Conservation (phyloP, 768 basidiomycete species). For the Cystofilobasidium capitatum region DNA sequence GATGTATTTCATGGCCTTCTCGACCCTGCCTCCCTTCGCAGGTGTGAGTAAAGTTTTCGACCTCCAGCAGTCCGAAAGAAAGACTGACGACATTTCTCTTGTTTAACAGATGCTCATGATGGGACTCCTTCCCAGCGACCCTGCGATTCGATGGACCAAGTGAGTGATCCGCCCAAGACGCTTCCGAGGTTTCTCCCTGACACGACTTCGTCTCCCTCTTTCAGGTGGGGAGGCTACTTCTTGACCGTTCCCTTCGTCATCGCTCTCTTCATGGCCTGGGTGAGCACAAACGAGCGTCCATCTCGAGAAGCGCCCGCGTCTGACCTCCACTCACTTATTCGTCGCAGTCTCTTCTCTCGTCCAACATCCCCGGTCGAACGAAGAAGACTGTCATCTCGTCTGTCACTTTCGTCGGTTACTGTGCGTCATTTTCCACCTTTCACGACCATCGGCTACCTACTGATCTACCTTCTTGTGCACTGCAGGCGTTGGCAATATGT, state of each 20-base stretch:
- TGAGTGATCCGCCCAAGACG: background rate
- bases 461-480: too few species aligned
- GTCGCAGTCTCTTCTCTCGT: conserved; percentile 29
- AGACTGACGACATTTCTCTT: background rate
- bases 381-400: conserved; percentile 30
- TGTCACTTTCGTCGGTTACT: conserved; percentile 28
- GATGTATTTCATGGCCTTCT: background rate
- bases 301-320: too few species aligned
- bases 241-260: background rate
- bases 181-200: background rate
- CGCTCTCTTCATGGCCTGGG: conserved; percentile 29
- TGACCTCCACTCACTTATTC: conserved; percentile 4
- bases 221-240: too few species aligned
- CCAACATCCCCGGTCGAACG: conserved; percentile 30
- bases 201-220: background rate
- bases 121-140: conserved; percentile 1
- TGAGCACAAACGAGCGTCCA: too few species aligned
- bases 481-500: conserved; percentile 18
- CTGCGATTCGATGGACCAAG: background rate
- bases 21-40: conserved; percentile 21
- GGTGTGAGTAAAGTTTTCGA: conserved; percentile 27
- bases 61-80: conserved; percentile 17
- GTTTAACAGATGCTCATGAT: conserved; percentile 14
- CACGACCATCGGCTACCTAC: too few species aligned
- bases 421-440: too few species aligned